Conservation (phyloP, 129 eudicot species). For the Tagetes patula region DNA sequence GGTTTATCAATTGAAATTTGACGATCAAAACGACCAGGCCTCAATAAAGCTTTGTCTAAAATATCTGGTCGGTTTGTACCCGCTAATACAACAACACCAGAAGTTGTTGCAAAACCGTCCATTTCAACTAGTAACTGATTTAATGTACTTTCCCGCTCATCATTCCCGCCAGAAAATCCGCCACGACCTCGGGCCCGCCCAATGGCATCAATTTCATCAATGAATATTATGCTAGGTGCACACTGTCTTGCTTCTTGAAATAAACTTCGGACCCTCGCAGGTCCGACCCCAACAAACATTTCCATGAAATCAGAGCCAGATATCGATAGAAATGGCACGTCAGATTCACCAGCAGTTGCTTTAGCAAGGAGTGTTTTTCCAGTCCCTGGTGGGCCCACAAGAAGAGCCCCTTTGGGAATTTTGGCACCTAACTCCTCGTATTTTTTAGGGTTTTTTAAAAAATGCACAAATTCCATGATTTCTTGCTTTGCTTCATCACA, state of each 20-base stretch:
- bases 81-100: conserved; percentile 82
- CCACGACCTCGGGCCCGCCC: conserved; percentile 86
- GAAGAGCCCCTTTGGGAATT: conserved; percentile 85
- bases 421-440: conserved; percentile 83
- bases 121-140: conserved; percentile 86
- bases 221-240: conserved; percentile 79
- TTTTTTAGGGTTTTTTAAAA: conserved; percentile 64
- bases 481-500: conserved; percentile 91
- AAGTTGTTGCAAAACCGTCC: conserved; percentile 82
- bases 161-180: conserved; percentile 62
- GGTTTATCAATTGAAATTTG: conserved; percentile 82
- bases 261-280: conserved; percentile 72
- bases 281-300: conserved; percentile 90
- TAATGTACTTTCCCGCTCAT: conserved; percentile 79
- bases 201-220: conserved; percentile 83
- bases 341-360: conserved; percentile 92
- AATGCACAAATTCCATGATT: conserved; percentile 86
- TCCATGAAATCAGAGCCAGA: conserved; percentile 86
- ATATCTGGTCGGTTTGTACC: conserved; percentile 81
- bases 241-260: conserved; percentile 78
- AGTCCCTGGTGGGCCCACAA: conserved; percentile 91
- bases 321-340: conserved; percentile 70
- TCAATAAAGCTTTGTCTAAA: conserved; percentile 67
- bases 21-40: conserved; percentile 85
- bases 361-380: conserved; percentile 86